These are phyloP conservation scores for Panaeolus papilionaceus DNA, from an alignment of 768 basidiomycete species.

Conservation along the genomic window DNA sequence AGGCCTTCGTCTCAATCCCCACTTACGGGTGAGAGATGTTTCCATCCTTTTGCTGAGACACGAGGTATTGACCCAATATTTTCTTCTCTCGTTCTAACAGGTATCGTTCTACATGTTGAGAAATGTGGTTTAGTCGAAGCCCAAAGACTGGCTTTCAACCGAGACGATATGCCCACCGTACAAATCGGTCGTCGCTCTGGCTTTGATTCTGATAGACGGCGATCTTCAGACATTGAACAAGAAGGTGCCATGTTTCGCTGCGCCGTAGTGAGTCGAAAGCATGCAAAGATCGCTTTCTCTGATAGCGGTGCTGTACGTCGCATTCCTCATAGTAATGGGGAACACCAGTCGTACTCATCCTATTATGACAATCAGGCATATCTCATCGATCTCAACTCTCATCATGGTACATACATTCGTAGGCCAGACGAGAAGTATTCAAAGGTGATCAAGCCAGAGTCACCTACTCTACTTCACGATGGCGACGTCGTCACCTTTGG, in stretches of 20 bases:
- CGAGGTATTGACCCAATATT: slow-evolving; percentile 22
- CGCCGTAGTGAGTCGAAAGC: slow-evolving; percentile 79
- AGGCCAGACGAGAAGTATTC: slow-evolving; percentile 56
- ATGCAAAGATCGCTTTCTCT: slow-evolving; percentile 79
- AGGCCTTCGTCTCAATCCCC: slow-evolving; percentile 28
- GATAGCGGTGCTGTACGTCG: slow-evolving; percentile 70
- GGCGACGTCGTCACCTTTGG: slow-evolving; percentile 81
- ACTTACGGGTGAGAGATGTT: slow-evolving; percentile 49
- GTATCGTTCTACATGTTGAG: slow-evolving; percentile 65
- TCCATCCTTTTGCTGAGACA: slow-evolving; percentile 26
- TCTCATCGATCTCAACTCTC: slow-evolving; percentile 72
- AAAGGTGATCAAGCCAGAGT: slow-evolving; percentile 58
- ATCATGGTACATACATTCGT: slow-evolving; percentile 77
- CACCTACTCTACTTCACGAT: slow-evolving; percentile 61
- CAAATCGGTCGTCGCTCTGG: slow-evolving; percentile 74
- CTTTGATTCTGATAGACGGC: slow-evolving; percentile 43
- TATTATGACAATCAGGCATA: slow-evolving; percentile 55
- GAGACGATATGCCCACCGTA: slow-evolving; percentile 54
- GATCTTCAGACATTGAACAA: slow-evolving; percentile 44
- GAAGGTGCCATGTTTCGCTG: slow-evolving; percentile 72
- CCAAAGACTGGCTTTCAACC: slow-evolving; percentile 58
- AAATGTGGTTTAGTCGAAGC: slow-evolving; percentile 50
- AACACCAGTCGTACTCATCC: neutral
- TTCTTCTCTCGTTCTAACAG: slow-evolving; percentile 41
- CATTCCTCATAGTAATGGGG: slow-evolving; percentile 6